Evolutionary conservation across 345 rosid species (phyloP).

Genomic region (Cardamine resedifolia): DNA sequence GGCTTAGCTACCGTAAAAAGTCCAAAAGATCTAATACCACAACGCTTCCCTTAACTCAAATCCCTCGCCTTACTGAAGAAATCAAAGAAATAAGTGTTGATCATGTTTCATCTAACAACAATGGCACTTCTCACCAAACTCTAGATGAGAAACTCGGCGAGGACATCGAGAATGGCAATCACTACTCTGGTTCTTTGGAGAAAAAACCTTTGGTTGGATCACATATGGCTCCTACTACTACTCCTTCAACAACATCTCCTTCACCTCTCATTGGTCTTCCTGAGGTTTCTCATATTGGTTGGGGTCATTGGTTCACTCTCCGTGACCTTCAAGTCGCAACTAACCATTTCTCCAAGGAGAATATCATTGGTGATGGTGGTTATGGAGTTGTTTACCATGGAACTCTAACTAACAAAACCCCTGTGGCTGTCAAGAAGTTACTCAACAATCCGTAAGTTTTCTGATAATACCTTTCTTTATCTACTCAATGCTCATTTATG

Average conservation of each 20-base stretch:
- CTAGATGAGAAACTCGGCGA: slow-evolving; percentile 59
- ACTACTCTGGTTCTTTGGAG: slow-evolving; percentile 55
- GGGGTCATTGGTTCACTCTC: slow-evolving; percentile 99
- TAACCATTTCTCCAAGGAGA: slow-evolving; percentile 70
- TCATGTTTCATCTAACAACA: slow-evolving; percentile 68
- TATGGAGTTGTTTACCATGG: slow-evolving; percentile 94
- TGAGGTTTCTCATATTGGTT: slow-evolving; percentile 83
- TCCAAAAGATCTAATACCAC: slow-evolving; percentile 47
- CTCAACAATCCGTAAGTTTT: slow-evolving; percentile 81
- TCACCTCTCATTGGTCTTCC: slow-evolving; percentile 85
- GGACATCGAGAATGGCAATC: slow-evolving; percentile 69
- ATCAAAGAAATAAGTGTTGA: slow-evolving; percentile 85
- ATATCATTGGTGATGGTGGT: slow-evolving; percentile 94
- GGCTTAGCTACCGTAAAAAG: slow-evolving; percentile 76
- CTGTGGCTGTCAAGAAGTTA: slow-evolving; percentile 94
- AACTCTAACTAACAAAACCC: slow-evolving; percentile 61
- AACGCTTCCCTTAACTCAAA: slow-evolving; percentile 51
- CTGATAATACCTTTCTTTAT: slow-evolving; percentile 1
- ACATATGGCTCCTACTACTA: slow-evolving; percentile 56
- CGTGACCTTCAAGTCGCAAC: slow-evolving; percentile 90
- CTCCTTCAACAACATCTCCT: slow-evolving; percentile 56
- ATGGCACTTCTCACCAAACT: slow-evolving; percentile 38
- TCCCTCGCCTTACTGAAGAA: slow-evolving; percentile 59
- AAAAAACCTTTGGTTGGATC: slow-evolving; percentile 50
- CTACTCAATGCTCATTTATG: slow-evolving; percentile 21